phyloP scores from a whole-genome alignment of 202 grass and related monocot genomes.

The Setaria viridis region DNA sequence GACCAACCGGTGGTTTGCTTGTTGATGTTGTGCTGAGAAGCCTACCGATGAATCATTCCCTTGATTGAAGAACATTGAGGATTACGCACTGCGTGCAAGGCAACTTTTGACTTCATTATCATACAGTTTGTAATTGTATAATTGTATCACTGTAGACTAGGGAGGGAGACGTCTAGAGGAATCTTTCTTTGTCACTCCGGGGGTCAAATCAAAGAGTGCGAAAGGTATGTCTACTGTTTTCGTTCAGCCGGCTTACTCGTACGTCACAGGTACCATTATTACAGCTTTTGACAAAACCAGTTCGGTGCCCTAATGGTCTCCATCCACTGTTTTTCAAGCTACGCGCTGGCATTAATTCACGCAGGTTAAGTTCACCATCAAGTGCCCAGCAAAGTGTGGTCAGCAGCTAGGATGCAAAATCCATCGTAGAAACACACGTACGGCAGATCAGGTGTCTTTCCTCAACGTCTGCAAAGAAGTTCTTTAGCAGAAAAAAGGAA shows the following conservation, averaged over 20 bases:
- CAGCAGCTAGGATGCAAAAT: too few species aligned
- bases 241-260: not conserved
- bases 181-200: not conserved
- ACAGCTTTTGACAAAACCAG: conserved; percentile 21
- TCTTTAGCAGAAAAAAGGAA: too few species aligned
- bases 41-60: conserved; percentile 71
- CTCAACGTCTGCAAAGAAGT: too few species aligned
- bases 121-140: too few species aligned
- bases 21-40: conserved; percentile 56
- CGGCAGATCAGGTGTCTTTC: too few species aligned
- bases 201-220: not conserved
- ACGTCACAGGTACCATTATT: not conserved
- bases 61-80: conserved; percentile 65
- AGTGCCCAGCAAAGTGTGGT: too few species aligned
- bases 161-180: too few species aligned
- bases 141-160: too few species aligned
- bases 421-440: too few species aligned
- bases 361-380: not conserved
- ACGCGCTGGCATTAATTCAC: conserved; percentile 26
- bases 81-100: conserved; percentile 76
- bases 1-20: not conserved
- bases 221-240: not conserved
- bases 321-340: not conserved
- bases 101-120: conserved; percentile 33
- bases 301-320: not conserved